Percentiles rank a stretch among this genome's conserved stretches.
Evolutionary conservation across 352 stramenopile genomes (phyloP).

Genomic region (Phytophthora pisi): DNA sequence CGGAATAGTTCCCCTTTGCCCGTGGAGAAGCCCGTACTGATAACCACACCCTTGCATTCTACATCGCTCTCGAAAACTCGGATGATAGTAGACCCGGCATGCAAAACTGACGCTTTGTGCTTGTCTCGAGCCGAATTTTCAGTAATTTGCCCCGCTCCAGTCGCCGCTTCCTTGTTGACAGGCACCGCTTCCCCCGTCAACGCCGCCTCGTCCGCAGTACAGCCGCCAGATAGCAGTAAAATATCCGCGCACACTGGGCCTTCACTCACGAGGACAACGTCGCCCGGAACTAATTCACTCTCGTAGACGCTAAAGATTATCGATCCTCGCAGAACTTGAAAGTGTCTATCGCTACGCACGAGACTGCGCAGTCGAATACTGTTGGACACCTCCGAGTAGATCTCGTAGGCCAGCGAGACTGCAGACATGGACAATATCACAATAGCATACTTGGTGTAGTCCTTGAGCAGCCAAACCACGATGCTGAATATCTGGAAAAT

Average conservation of each 20-base stretch:
- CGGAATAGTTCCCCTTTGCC: slow-evolving; percentile 70
- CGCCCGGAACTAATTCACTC: slow-evolving; percentile 51
- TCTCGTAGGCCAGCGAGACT: slow-evolving; percentile 53
- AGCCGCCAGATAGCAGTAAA: slow-evolving; percentile 47
- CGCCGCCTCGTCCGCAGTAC: slow-evolving; percentile 50
- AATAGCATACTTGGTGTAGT: slow-evolving; percentile 51
- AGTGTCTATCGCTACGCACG: slow-evolving; percentile 39
- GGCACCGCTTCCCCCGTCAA: slow-evolving; percentile 55
- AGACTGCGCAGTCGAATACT: slow-evolving; percentile 45
- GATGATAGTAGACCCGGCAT: slow-evolving; percentile 43
- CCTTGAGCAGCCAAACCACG: slow-evolving; percentile 49
- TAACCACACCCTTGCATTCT: slow-evolving; percentile 45
- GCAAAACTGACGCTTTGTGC: slow-evolving; percentile 42
- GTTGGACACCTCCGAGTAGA: slow-evolving; percentile 55
- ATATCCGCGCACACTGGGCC: slow-evolving; percentile 46
- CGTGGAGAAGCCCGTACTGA: slow-evolving; percentile 64
- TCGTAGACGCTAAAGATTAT: slow-evolving; percentile 27
- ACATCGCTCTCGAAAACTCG: slow-evolving; percentile 11
- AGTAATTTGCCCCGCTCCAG: slow-evolving; percentile 22
- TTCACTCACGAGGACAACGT: slow-evolving; percentile 46
- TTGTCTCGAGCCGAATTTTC: slow-evolving; percentile 32
- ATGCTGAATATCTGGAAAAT: slow-evolving; percentile 67
- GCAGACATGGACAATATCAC: slow-evolving; percentile 52
- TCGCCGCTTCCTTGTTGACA: slow-evolving; percentile 46
- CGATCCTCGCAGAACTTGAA: slow-evolving; percentile 41